phyloP scores from a whole-genome alignment of 164 flowering plant genomes.

The Malania oleifera region DNA sequence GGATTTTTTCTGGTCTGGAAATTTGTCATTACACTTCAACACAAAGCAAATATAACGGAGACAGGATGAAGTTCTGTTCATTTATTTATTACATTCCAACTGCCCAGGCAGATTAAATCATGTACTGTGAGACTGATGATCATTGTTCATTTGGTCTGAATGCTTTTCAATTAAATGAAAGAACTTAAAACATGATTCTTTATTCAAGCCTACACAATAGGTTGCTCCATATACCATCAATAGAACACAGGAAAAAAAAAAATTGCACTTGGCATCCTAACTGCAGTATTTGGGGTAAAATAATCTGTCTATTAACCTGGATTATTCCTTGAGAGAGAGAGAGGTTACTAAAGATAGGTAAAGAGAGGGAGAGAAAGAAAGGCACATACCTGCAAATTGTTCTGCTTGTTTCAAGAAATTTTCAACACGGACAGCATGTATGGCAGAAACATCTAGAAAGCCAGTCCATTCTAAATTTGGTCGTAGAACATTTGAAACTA shows the following conservation, averaged over 20 bases:
- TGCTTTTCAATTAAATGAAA: neutral
- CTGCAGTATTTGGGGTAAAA: neutral
- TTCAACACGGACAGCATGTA: conserved; percentile 81
- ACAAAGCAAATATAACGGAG: no score
- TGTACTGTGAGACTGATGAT: no score
- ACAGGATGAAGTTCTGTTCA: neutral
- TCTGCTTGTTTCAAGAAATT: conserved; percentile 60
- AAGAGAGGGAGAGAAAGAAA: neutral
- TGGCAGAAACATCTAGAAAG: conserved; percentile 68
- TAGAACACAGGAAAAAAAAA: no score
- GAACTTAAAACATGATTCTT: neutral
- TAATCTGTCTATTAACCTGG: no score
- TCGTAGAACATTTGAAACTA: conserved; percentile 70
- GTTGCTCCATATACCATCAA: neutral
- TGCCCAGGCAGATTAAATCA: neutral
- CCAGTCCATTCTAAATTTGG: conserved; percentile 88
- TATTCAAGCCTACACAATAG: neutral
- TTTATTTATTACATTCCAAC: neutral
- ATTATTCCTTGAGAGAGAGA: neutral
- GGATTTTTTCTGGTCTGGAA: no score
- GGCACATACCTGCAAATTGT: conserved; percentile 42
- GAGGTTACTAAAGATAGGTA: neutral
- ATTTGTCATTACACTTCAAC: no score
- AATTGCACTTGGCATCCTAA: neutral
- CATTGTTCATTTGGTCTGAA: no score